Conservation (phyloP, 352 stramenopile genomes). For the Lagenidium giganteum region DNA sequence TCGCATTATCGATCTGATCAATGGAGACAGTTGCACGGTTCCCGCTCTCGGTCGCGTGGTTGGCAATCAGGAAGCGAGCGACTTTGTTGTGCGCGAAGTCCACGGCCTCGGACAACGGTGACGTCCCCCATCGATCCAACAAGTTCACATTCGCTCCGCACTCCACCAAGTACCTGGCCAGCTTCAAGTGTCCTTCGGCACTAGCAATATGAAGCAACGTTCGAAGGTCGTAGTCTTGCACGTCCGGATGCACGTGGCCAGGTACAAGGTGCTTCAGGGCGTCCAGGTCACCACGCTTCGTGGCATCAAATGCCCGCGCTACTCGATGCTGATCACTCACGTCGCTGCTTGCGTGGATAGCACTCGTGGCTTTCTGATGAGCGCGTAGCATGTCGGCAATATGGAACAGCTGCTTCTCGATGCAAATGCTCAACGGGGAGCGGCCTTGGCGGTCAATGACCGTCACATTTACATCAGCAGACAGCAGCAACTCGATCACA, state of each 20-base stretch:
- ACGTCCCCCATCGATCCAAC: conserved; percentile 75
- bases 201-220: conserved; percentile 71
- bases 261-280: conserved; percentile 51
- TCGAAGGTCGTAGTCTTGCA: conserved; percentile 72
- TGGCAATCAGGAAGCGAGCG: conserved; percentile 53
- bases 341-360: conserved; percentile 19
- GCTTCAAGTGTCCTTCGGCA: conserved; percentile 50
- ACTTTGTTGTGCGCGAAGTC: conserved; percentile 78
- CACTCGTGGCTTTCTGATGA: conserved; percentile 48
- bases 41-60: conserved; percentile 62
- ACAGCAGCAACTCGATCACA: conserved; percentile 73
- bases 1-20: conserved; percentile 56
- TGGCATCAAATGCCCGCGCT: conserved; percentile 47
- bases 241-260: conserved; percentile 45
- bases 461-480: conserved; percentile 54
- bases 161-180: conserved; percentile 60
- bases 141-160: conserved; percentile 74
- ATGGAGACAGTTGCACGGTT: conserved; percentile 44
- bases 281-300: conserved; percentile 44
- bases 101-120: conserved; percentile 63
- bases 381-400: conserved; percentile 63
- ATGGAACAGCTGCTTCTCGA: conserved; percentile 45
- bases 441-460: conserved; percentile 48
- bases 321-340: conserved; percentile 36
- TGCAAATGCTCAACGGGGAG: conserved; percentile 58